A percentile compares a stretch with the other conserved stretches of the same genome.
These are phyloP conservation scores for Diaporthe nobilis DNA, from an alignment of 2,329 filamentous ascomycete genomes.

Conservation along the genomic window DNA sequence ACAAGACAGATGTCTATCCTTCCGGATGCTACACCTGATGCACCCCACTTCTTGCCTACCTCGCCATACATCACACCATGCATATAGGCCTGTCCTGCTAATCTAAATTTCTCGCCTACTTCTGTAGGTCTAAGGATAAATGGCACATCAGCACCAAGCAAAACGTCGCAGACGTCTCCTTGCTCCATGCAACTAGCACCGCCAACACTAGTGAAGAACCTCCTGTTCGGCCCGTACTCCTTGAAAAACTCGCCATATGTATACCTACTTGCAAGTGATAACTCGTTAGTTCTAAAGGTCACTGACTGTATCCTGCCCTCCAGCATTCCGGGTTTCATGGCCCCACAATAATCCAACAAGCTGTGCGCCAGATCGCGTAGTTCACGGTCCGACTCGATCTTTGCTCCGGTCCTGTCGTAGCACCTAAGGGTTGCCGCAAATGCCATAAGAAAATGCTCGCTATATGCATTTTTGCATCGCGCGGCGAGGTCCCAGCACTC, in stretches of 20 bases:
- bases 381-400: neutral
- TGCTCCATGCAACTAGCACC: neutral
- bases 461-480: neutral
- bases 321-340: neutral
- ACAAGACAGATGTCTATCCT: neutral
- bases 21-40: neutral
- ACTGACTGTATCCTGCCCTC: neutral
- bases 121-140: neutral
- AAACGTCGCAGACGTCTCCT: neutral
- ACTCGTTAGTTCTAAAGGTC: too few species aligned
- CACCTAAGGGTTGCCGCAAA: neutral
- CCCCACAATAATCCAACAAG: neutral
- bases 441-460: neutral
- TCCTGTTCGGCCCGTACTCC: neutral
- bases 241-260: neutral
- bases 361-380: neutral
- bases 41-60: neutral
- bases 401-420: neutral
- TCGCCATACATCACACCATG: slow-evolving; percentile 1
- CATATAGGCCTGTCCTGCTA: neutral
- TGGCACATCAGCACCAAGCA: neutral
- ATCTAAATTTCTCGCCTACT: neutral
- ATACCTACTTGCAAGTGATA: neutral
- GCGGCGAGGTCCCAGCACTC: neutral
- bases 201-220: neutral